Conservation (phyloP, 805 yeast genomes). For the Hermanozyma aechmeae region DNA sequence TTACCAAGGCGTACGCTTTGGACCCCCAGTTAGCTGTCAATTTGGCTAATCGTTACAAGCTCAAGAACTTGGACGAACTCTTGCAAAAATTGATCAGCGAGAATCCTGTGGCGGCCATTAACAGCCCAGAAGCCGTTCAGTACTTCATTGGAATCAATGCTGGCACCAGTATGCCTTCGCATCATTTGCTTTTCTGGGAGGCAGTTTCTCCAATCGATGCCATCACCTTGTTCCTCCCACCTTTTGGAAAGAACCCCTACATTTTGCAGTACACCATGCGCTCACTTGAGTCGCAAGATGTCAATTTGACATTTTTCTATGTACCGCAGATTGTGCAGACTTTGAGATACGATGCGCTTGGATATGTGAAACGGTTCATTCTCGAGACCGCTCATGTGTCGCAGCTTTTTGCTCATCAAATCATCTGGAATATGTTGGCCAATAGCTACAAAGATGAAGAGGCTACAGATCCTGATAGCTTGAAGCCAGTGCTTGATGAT, state of each 20-base stretch:
- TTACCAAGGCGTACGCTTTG: conserved; percentile 51
- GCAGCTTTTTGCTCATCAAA: conserved; percentile 91
- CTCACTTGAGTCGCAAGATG: conserved; percentile 80
- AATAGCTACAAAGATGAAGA: conserved; percentile 89
- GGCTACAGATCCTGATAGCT: conserved; percentile 62
- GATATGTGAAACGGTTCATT: conserved; percentile 82
- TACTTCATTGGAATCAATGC: conserved; percentile 37
- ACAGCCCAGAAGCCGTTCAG: conserved; percentile 50
- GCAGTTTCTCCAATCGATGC: conserved; percentile 77
- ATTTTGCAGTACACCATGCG: conserved; percentile 84
- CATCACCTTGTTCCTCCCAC: conserved; percentile 74
- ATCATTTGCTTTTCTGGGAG: conserved; percentile 55
- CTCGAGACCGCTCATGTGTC: conserved; percentile 87
- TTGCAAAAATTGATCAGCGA: conserved; percentile 37
- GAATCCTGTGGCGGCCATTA: conserved; percentile 52
- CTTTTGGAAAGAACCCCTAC: conserved; percentile 53
- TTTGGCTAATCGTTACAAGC: conserved; percentile 52
- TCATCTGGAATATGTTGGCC: conserved; percentile 96
- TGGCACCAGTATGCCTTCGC: conserved; percentile 26
- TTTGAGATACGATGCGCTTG: conserved; percentile 70
- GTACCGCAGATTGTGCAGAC: conserved; percentile 97
- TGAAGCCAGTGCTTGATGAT: conserved; percentile 75
- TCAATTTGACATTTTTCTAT: conserved; percentile 83
- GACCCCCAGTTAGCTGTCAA: conserved; percentile 69
- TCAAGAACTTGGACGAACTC: conserved; percentile 27